A percentile compares a stretch with the other conserved stretches of the same genome.
phyloP scores from a whole-genome alignment of 2,329 filamentous ascomycete genomes.

The Cladosporium sp. region DNA sequence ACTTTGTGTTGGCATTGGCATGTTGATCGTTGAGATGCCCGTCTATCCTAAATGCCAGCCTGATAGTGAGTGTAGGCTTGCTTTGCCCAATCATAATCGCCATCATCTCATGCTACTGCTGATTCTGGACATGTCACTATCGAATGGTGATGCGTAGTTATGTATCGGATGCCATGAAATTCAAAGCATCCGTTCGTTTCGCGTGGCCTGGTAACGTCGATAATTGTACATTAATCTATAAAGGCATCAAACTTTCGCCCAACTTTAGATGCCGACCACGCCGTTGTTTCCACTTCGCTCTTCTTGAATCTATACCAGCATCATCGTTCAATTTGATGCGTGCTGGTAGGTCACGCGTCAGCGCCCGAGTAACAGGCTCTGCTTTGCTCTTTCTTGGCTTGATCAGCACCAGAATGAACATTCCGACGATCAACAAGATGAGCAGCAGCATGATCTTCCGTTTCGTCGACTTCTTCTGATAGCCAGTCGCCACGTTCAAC shows the following conservation, averaged over 20 bases:
- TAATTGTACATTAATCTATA: conserved; percentile 10
- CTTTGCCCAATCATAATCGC: too few species aligned
- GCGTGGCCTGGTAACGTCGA: background rate
- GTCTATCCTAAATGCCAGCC: too few species aligned
- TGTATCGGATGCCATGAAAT: background rate
- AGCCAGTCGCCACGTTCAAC: conserved; percentile 80
- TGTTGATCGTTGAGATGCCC: background rate
- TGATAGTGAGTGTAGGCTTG: background rate
- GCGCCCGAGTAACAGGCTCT: background rate
- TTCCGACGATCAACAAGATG: conserved; percentile 75
- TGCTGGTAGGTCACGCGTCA: background rate
- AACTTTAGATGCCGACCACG: conserved; percentile 20
- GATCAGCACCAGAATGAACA: conserved; percentile 80
- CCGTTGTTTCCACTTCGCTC: conserved; percentile 28
- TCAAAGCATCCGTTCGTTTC: background rate
- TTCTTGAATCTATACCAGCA: conserved; percentile 15
- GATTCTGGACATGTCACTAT: too few species aligned
- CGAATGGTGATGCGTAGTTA: background rate
- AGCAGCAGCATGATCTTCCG: conserved; percentile 91
- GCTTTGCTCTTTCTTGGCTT: conserved; percentile 63
- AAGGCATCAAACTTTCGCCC: conserved; percentile 4
- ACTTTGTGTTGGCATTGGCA: background rate
- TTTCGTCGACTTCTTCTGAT: conserved; percentile 86
- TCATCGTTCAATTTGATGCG: background rate
- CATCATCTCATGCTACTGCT: too few species aligned